Evolutionary conservation across 2,329 filamentous ascomycete species (phyloP), one percentile per base, ranked within the genome.

Genomic region (Clarireedia monteithiana): DNA sequence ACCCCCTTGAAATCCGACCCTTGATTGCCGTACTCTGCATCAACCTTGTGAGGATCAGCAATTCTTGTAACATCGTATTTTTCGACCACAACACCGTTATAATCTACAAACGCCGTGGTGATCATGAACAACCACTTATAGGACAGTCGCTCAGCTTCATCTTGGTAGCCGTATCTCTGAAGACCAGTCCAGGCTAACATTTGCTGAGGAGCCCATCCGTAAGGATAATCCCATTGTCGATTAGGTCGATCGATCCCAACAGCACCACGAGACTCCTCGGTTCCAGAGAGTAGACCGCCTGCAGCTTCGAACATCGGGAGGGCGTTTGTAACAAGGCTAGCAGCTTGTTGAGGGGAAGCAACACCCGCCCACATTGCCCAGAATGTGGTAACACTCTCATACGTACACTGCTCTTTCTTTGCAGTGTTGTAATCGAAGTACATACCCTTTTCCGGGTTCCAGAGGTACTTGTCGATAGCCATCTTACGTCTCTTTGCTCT

Each of bases 61-160:
- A 88, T 85, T 56, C 89, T 78, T 20, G 92, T 97, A 58, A 99
- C 94, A 72, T 99, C 89, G 75, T 99, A 99, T 75, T 99, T 99
- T 74, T 99, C 94, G 5, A 97, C 94, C 1, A 99, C 92, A 7
- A 96, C 91, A 40, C 94, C 94, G 69, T 97, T 97, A 77, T 92
- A 97, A 71, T 99, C 92, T 59, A 96, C 91, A 74, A 97, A 97
- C 0, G 94, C 91, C 73, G 95, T 96, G 57, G 90, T 96, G 67
- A 96, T 91, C 92, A 97, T 97, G 71, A 91, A 95, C 53, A 96
- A 75, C 94, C 94, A 99, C 72, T 94, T 91, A 73, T 99, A 99
- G 0, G 90, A 88, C 61, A 99, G 74, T 36, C 91, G 80, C 73
- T 96, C 88, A 1, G 91, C 91, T 59, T 96, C 91, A 24, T 92